Base-by-base conservation (phyloP, 2,329 filamentous ascomycete species). In the Tolypocladium amazonense region DNA sequence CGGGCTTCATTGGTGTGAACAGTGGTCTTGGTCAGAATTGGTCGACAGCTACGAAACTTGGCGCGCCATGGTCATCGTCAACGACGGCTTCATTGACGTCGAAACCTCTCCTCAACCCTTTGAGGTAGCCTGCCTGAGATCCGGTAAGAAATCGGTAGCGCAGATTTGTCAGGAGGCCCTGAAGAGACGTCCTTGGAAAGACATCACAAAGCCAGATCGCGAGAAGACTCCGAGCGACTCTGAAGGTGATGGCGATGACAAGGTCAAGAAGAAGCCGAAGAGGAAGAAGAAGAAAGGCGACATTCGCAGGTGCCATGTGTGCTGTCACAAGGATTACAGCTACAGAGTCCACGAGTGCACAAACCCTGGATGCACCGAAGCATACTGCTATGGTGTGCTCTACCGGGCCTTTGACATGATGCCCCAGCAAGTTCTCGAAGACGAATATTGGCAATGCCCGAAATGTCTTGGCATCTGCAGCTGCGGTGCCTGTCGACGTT, bases 131-230 rank as follows among this genome's bases (percentile, higher is more conserved):
- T 81, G 87, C 39, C 82, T 83, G 64, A 82, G 81, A 55, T 75
- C 84, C 8, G 83, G 82, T 20, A 92, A 88, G 71, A 96, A 92
- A 70, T 88, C 92, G 0, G 79, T 96, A 9, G 93, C 93, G 6
- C 88, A 97, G 67, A 87, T 97, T n/a, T 97, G 92, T 71, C 93
- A 97, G 71, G 89, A 95, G 65, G 90, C 96, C 66, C 77, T 97
- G 20, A 85, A 83, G 63, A 77, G 82, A 58, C 83, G 94, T 39
- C 92, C 93, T 0, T 97, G 88, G 80, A 88, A 88, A 25, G 90
- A 97, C 67, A 86, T 92, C 56, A 88, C 84, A 11, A 88, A 89
- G 64, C 81, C 83, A 4, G 73, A 75, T 25, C 68, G 69, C 3
- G 73, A 71, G 69, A 81, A 70, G 72, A 81, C 71, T 64, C 81